Percentiles rank a stretch among this genome's conserved stretches.
Evolutionary conservation across 2,329 filamentous ascomycete species (phyloP).

Genomic region (Penicillium glabrum): DNA sequence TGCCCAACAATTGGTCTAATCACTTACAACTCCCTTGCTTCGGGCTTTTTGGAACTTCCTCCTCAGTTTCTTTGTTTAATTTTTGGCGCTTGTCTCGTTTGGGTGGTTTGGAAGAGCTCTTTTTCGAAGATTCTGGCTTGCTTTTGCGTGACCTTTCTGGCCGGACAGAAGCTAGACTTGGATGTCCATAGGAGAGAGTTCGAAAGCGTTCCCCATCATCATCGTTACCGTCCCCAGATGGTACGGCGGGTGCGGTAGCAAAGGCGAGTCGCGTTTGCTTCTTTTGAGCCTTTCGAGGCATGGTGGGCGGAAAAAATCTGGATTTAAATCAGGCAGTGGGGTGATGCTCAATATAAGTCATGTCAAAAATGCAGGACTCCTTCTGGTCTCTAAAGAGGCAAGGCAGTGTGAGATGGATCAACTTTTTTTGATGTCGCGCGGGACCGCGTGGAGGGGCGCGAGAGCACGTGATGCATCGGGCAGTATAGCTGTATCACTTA

Average conservation of each 20-base stretch:
- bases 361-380: neutral
- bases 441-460: slow-evolving; percentile 15
- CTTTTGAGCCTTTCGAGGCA: slow-evolving; percentile 34
- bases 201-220: slow-evolving; percentile 30
- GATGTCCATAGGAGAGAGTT: slow-evolving; percentile 34
- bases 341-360: neutral
- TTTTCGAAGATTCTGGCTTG: neutral
- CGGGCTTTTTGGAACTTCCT: neutral
- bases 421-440: slow-evolving; percentile 11
- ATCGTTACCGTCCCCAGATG: slow-evolving; percentile 16
- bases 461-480: slow-evolving; percentile 17
- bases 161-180: slow-evolving; percentile 20
- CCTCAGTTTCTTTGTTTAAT: neutral
- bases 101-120: neutral
- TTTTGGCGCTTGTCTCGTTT: neutral
- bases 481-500: too few species aligned
- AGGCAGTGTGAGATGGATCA: neutral
- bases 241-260: slow-evolving; percentile 35
- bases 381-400: neutral
- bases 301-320: slow-evolving; percentile 8
- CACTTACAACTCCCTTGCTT: neutral
- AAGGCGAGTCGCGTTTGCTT: slow-evolving; percentile 48
- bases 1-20: neutral
- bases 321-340: neutral
- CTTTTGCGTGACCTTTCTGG: slow-evolving; percentile 2